phyloP scores from a whole-genome alignment of 2,329 filamentous ascomycete genomes.

The Curvularia hawaiiensis region DNA sequence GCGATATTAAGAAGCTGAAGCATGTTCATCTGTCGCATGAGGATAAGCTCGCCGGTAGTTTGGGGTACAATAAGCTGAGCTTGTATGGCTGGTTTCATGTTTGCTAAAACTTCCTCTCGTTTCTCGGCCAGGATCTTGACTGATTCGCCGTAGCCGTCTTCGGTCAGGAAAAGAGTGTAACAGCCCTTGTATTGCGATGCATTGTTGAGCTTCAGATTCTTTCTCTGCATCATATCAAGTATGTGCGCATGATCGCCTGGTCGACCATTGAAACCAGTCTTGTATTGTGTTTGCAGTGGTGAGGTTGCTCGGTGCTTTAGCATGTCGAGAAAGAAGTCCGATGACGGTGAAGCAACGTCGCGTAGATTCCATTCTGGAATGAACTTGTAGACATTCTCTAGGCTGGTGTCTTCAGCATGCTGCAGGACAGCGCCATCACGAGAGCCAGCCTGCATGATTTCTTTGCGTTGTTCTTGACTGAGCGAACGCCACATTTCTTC shows the following conservation, averaged over 20 bases:
- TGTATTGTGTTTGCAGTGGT: constrained; percentile 14
- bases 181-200: constrained; percentile 32
- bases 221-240: constrained; percentile 41
- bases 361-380: constrained; percentile 54
- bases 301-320: constrained; percentile 48
- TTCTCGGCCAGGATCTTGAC: constrained; percentile 29
- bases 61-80: constrained; percentile 29
- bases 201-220: constrained; percentile 40
- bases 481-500: constrained; percentile 51
- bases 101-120: constrained; percentile 21
- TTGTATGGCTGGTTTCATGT: constrained; percentile 23
- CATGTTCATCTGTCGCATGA: constrained; percentile 48
- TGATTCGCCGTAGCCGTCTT: constrained; percentile 47
- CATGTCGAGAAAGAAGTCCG: constrained; percentile 45
- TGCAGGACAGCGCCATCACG: constrained; percentile 45
- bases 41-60: constrained; percentile 40
- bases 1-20: constrained; percentile 51
- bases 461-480: constrained; percentile 39
- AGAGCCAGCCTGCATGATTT: constrained; percentile 45
- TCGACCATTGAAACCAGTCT: constrained; percentile 31
- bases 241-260: constrained; percentile 49
- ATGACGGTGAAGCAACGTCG: constrained; percentile 46
- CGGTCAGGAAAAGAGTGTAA: constrained; percentile 48
- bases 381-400: constrained; percentile 50
- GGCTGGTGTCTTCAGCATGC: constrained; percentile 41